These are phyloP conservation scores for Carex kokanica DNA, from an alignment of 176 grass and related monocot genomes.

Conservation along the genomic window DNA sequence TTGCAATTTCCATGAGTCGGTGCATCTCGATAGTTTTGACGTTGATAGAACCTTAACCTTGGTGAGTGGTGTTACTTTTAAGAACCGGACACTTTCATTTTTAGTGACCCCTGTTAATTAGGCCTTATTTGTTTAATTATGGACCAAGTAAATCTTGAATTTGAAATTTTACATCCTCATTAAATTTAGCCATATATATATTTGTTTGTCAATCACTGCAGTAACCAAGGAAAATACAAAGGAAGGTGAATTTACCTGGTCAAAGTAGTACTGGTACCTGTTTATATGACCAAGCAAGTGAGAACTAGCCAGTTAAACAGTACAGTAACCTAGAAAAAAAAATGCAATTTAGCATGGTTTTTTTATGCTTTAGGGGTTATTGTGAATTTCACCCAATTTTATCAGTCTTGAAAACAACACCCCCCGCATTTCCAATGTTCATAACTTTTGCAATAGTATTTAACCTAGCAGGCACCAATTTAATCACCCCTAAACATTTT, in stretches of 20 bases:
- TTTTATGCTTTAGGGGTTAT: neutral
- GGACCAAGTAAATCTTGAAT: neutral
- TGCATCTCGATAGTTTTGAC: slow-evolving; percentile 96
- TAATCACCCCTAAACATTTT: neutral
- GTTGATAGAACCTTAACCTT: slow-evolving; percentile 82
- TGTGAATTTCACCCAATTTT: neutral
- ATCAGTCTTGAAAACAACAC: neutral
- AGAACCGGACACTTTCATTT: neutral
- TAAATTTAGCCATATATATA: neutral
- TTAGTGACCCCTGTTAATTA: neutral
- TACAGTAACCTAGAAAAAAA: neutral
- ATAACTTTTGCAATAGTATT: neutral
- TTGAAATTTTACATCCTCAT: neutral
- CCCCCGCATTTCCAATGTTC: neutral
- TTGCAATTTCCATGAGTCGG: slow-evolving; percentile 98
- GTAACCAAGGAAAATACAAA: neutral
- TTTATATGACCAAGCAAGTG: neutral
- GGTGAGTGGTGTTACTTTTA: slow-evolving; percentile 39
- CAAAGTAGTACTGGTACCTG: neutral
- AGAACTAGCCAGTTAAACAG: neutral
- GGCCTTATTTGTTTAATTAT: neutral
- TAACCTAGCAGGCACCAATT: neutral
- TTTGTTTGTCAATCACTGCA: neutral
- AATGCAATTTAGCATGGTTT: neutral
- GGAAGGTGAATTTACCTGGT: neutral